Evolutionary conservation across 495 filamentous ascomycete genomes (phyloP).

Genomic region (Aspergillus carlsbadensis): DNA sequence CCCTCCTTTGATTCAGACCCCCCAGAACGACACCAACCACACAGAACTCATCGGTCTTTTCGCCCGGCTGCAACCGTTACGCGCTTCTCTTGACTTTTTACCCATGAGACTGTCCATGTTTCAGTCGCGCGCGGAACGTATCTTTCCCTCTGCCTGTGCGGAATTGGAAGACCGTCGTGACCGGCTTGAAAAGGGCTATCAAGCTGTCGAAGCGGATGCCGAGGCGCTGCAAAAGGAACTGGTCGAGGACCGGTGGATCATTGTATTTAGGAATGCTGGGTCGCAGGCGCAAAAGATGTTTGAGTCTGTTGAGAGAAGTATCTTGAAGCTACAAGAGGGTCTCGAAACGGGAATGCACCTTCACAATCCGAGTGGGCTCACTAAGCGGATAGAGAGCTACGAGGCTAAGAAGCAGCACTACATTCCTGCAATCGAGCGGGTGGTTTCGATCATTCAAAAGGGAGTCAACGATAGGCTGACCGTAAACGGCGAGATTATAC

Average conservation of each 20-base stretch:
- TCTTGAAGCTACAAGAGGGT: slow-evolving; percentile 76
- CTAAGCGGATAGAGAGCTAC: slow-evolving; percentile 86
- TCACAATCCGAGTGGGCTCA: slow-evolving; percentile 61
- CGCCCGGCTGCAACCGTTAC: slow-evolving; percentile 89
- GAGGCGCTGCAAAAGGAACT: slow-evolving; percentile 84
- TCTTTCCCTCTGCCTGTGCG: slow-evolving; percentile 86
- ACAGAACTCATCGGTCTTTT: slow-evolving; percentile 81
- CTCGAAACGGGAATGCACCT: slow-evolving; percentile 71
- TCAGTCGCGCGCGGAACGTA: slow-evolving; percentile 65
- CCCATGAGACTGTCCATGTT: slow-evolving; percentile 94
- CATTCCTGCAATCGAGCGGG: slow-evolving; percentile 87
- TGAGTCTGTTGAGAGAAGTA: slow-evolving; percentile 84
- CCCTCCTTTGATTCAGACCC: slow-evolving; percentile 54
- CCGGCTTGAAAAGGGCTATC: slow-evolving; percentile 74
- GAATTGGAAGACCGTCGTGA: slow-evolving; percentile 74
- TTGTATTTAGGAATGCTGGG: slow-evolving; percentile 92
- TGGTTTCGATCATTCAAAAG: slow-evolving; percentile 86
- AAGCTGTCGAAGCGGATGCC: slow-evolving; percentile 80
- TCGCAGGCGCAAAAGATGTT: slow-evolving; percentile 92
- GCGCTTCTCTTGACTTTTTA: slow-evolving; percentile 90
- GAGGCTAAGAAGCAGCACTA: slow-evolving; percentile 96
- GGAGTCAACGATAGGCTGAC: slow-evolving; percentile 88
- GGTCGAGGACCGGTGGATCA: slow-evolving; percentile 91
- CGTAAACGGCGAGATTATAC: slow-evolving; percentile 90
- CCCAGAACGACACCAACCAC: slow-evolving; percentile 74